phyloP scores from a whole-genome alignment of 331 rosid genomes.

The Pyrus hybrid region DNA sequence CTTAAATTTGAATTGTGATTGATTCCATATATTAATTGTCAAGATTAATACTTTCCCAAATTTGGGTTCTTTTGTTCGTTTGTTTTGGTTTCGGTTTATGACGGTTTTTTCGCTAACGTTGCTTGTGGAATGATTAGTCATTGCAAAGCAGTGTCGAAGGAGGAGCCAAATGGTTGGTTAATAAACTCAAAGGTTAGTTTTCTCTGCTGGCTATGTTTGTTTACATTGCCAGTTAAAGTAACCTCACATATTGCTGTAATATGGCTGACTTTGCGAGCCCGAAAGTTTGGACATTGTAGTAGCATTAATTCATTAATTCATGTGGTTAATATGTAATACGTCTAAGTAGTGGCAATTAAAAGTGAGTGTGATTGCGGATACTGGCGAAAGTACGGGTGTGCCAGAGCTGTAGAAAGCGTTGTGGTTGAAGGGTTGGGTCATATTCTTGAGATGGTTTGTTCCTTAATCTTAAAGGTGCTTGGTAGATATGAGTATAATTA shows the following conservation, averaged over 20 bases:
- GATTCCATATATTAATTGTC: neutral
- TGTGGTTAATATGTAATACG: neutral
- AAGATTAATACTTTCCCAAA: neutral
- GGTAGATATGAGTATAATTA: neutral
- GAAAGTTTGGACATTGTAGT: neutral
- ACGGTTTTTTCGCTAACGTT: conserved; percentile 15
- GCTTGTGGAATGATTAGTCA: conserved; percentile 40
- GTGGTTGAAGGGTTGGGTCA: neutral
- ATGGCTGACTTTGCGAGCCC: neutral
- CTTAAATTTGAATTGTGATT: neutral
- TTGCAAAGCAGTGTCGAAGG: conserved; percentile 62
- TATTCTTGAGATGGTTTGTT: neutral
- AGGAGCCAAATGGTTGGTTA: conserved; percentile 89
- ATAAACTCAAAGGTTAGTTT: conserved; percentile 80
- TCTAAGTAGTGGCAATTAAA: neutral
- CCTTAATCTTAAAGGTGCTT: neutral
- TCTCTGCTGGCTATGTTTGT: neutral
- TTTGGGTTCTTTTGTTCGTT: neutral
- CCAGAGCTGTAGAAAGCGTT: neutral
- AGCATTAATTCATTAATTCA: too few relatives aligned
- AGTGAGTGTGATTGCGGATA: neutral
- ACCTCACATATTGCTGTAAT: neutral
- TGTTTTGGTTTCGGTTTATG: neutral
- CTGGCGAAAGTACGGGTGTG: neutral
- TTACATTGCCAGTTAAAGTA: neutral